These are phyloP conservation scores for Ailanthus altissimus DNA, from an alignment of 345 rosid species.

Conservation along the genomic window DNA sequence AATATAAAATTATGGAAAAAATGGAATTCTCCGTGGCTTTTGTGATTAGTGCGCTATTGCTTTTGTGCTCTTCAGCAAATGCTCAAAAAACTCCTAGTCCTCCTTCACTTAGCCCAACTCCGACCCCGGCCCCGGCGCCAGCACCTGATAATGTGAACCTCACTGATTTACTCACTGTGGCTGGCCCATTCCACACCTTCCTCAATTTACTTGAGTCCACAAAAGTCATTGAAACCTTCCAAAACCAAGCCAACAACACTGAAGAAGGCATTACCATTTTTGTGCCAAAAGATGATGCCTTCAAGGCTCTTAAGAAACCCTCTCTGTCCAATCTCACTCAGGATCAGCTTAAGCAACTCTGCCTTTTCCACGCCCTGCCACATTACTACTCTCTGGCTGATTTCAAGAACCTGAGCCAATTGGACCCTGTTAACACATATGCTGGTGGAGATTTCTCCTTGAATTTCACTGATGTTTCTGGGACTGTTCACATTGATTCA, in stretches of 20 bases:
- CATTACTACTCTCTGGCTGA: conserved; percentile 69
- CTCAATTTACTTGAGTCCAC: conserved; percentile 66
- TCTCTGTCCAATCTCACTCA: conserved; percentile 67
- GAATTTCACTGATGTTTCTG: conserved; percentile 69
- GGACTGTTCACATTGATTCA: conserved; percentile 60
- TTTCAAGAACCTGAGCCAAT: conserved; percentile 77
- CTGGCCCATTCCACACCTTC: conserved; percentile 82
- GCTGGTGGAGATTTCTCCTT: conserved; percentile 70
- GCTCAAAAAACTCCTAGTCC: conserved; percentile 60
- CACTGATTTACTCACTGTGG: conserved; percentile 71
- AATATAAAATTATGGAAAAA: conserved; percentile 25
- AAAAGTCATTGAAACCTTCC: conserved; percentile 81
- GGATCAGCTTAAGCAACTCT: conserved; percentile 71
- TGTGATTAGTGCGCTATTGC: conserved; percentile 32
- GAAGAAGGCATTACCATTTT: conserved; percentile 86
- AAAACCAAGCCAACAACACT: conserved; percentile 87
- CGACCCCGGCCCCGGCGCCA: conserved; percentile 84
- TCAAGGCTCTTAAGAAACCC: conserved; percentile 65
- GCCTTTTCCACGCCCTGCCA: conserved; percentile 84
- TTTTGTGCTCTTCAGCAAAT: conserved; percentile 38
- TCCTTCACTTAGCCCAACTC: conserved; percentile 54
- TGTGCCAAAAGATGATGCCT: conserved; percentile 82
- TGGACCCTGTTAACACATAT: conserved; percentile 58
- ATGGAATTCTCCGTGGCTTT: conserved; percentile 47
- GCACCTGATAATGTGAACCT: conserved; percentile 67